Evolutionary conservation across 2,329 filamentous ascomycete species (phyloP), one percentile per base, ranked within the genome.

Genomic region (Raffaelea ambrosiae): DNA sequence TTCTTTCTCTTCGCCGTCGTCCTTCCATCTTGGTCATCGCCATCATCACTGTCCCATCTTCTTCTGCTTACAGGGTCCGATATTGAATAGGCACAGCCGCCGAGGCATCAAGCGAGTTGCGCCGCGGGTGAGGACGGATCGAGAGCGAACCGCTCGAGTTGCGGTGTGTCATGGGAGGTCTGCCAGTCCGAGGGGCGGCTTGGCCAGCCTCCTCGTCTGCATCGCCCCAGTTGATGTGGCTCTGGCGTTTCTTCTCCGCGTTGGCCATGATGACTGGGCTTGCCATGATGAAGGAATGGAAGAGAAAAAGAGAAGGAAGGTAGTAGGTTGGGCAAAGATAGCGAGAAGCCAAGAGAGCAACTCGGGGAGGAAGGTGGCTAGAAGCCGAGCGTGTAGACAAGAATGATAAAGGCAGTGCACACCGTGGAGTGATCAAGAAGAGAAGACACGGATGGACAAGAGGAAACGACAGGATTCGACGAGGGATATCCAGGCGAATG

Each of bases 41-140:
- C 26, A 13, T 29, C 26, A 7, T 29, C 13, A 13, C 7, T 13
- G 7, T 29, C 26, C 7, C 26, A 29, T 29, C 26, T 16, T 29
- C n/a, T n/a, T n/a, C n/a, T 40, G 21, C 68, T 67, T 68, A 76
- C 64, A 76, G 61, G 3, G 73, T 77, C 40, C 74, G 70, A 56
- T 77, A 78, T 52, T 76, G 70, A 46, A 77, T 74, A n/a, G 74
- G 73, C 43, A 77, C 60, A 3, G 62, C 64, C 14, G 66, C 61
- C 2, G 63, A 57, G 4, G 66, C 68, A 48, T 72, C 68, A 26
- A 72, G 64, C 44, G 58, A 55, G 43, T 62, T 61, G 38, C 62
- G 62, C 19, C 50, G 48, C 4, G 52, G 47, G 16, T 47, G 50
- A 16, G 50, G 50, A 2, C 52, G 52, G 35, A 54, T 54, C 3